Evolutionary conservation across 495 filamentous ascomycete species (phyloP), one percentile per base, ranked within the genome.

Genomic region (Penicillium angulare): DNA sequence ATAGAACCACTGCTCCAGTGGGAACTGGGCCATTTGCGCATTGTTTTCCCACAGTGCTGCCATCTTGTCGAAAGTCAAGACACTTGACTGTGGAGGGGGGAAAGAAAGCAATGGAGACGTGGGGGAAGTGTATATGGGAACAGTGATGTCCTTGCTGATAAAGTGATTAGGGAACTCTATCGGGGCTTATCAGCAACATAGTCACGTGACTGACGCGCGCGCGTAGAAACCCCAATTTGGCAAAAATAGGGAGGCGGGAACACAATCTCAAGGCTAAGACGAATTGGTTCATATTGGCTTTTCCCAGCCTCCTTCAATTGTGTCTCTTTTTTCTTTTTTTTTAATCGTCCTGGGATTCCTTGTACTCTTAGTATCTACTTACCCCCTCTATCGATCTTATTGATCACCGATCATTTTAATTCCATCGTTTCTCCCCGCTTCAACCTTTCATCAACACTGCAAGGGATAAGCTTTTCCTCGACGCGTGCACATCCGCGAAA

Each of bases 1-100:
- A 71, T 86, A 96, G 73, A 96, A 96, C 92, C 93, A 97, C 63
- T 91, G 87, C 70, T 96, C 92, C 7, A 97, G 79, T 20, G 90
- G 92, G 59, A 93, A 88, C 52, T 87, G 85, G 50, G 79, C 82
- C 39, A 77, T 69, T 41, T 77, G 66, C 74, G 33, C 71, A 33
- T 69, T 73, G 61, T 77, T 77, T 47, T 69, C 73, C 67, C 69
- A 77, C 36, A 74, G 56, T 16, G 68, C 74, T 36, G 72, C 74
- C 74, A 77, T 77, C 17, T 16, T 56, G 17, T 5, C 10, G 26
- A 32, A 33, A 22, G 39, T 51, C 10, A 20, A 35, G 8, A 38
- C 10, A 4, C 4, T 36, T 9, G 27, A 31, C 13, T 31, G 27
- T 31, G 8, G 8, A 9, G 27, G 26, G n/a, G n/a, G n/a, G n/a